Evolutionary conservation across 1,284 basidiomycete genomes (phyloP).

Genomic region (Anthracocystis panici-leucophaei): DNA sequence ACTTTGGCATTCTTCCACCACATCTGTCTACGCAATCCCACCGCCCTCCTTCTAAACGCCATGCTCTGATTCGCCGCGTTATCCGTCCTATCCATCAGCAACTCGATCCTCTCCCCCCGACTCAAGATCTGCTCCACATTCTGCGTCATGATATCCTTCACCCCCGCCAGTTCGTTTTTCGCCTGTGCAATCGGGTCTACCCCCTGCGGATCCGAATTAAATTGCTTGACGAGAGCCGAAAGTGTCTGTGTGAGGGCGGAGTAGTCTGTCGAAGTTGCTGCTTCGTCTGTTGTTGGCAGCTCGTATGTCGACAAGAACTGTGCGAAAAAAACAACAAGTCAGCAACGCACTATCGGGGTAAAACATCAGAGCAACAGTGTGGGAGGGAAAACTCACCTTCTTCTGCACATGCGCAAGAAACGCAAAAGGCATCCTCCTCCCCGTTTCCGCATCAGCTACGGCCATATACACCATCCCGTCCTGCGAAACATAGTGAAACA

Average conservation of each 20-base stretch:
- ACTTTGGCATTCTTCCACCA: conserved; percentile 86
- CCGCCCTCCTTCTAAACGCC: conserved; percentile 91
- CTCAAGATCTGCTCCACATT: conserved; percentile 80
- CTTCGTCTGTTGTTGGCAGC: conserved; percentile 4
- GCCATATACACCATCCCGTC: conserved; percentile 82
- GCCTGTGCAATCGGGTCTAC: conserved; percentile 87
- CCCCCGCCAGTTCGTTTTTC: conserved; percentile 88
- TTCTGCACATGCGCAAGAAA: conserved; percentile 89
- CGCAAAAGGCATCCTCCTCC: conserved; percentile 85
- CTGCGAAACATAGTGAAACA: conserved; percentile 86
- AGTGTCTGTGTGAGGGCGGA: conserved; percentile 35
- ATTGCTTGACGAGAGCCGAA: conserved; percentile 74
- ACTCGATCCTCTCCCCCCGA: conserved; percentile 92
- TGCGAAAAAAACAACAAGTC: background rate
- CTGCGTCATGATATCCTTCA: conserved; percentile 94
- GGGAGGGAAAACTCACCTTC: too few relatives aligned
- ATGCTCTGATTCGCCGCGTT: conserved; percentile 93
- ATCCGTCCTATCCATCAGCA: conserved; percentile 97
- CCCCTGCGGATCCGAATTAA: conserved; percentile 87
- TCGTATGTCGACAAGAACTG: conserved; percentile 51
- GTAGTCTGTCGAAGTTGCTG: conserved; percentile 23
- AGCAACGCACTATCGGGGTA: background rate
- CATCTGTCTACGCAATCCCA: conserved; percentile 88
- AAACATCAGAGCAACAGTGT: too few relatives aligned
- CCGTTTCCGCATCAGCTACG: conserved; percentile 86